These are phyloP conservation scores for Aquilaria malaccensis DNA, from an alignment of 345 rosid genomes.

Conservation along the genomic window DNA sequence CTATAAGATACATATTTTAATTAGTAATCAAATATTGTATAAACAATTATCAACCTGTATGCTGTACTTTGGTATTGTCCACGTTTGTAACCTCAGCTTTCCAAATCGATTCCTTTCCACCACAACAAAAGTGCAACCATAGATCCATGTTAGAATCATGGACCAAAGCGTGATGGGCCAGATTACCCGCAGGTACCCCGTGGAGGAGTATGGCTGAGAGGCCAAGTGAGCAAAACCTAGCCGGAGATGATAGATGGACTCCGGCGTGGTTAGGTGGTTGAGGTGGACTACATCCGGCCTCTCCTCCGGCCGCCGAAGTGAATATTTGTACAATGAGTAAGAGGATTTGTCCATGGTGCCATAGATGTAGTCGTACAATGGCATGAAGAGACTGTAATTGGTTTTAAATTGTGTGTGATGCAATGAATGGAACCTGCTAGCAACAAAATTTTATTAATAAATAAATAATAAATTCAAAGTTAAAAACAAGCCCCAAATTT, in stretches of 20 bases:
- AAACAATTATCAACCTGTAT: constrained; percentile 35
- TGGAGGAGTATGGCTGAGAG: constrained; percentile 35
- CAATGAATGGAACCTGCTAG: constrained; percentile 45
- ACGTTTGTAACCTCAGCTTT: constrained; percentile 46
- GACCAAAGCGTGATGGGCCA: constrained; percentile 58
- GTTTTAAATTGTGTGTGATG: constrained; percentile 67
- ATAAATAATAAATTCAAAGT: neutral
- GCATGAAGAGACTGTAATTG: constrained; percentile 63
- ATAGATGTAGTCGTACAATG: constrained; percentile 49
- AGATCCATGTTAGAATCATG: constrained; percentile 35
- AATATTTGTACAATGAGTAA: constrained; percentile 27
- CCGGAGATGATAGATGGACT: constrained; percentile 56
- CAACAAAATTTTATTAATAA: neutral
- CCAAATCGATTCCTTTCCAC: constrained; percentile 45
- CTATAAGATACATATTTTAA: too few species aligned
- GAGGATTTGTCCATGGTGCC: constrained; percentile 36
- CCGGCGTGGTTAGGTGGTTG: constrained; percentile 50
- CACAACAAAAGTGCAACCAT: constrained; percentile 36
- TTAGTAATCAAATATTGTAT: neutral
- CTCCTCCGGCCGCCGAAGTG: constrained; percentile 41
- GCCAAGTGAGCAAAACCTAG: constrained; percentile 57
- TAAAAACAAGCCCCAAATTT: neutral
- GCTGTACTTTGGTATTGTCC: constrained; percentile 66
- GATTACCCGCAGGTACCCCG: constrained; percentile 41
- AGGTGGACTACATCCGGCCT: constrained; percentile 53